Evolutionary conservation across 495 filamentous ascomycete species (phyloP), one percentile per base, ranked within the genome.

Genomic region (Penicillium turbatum): DNA sequence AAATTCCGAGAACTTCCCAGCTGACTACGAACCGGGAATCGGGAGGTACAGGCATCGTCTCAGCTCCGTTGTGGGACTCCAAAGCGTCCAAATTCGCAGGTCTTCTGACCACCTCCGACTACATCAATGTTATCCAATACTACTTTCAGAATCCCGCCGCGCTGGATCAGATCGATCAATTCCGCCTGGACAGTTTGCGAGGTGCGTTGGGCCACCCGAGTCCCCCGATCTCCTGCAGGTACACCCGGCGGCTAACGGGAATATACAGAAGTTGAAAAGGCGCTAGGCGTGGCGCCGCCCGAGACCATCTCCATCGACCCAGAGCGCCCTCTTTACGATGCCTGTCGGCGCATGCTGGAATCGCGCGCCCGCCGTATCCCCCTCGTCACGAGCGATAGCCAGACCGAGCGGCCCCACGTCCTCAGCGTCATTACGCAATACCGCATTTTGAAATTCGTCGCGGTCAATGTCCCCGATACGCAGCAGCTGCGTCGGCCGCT

Each of bases 71-170:
- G 57, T 99, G 93, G 93, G 93, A 99, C 72, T 96, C 92, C 30
- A 89, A 89, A 51, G 88, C 86, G 5, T 96, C 91, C 24, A 90
- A 86, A 19, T 99, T 97, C 66, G 93, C 95, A 21, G 93, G 93
- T 45, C 78, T 97, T 21, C 79, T 99, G 63, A 97, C 93, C 17
- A 95, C 89, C 41, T 93, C 90, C 56, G 93, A 99, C 70, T 99
- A 93, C 69, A 77, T 99, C 76, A 99, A 99, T 67, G 87, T 99
- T 50, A 95, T 99, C 48, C 95, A 97, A 72, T 99, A 97, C 70
- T 97, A 97, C 75, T 97, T 93, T 84, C 92, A 97, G 73, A 95
- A 92, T 61, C 95, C 95, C 13, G 89, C 92, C 39, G 86, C 89
- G 11, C 79, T 99, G 48, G 83, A 85, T 51, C 81, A 91, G 64